Evolutionary conservation across 257 asterid species (phyloP).

Genomic region (Solanum sitiens): DNA sequence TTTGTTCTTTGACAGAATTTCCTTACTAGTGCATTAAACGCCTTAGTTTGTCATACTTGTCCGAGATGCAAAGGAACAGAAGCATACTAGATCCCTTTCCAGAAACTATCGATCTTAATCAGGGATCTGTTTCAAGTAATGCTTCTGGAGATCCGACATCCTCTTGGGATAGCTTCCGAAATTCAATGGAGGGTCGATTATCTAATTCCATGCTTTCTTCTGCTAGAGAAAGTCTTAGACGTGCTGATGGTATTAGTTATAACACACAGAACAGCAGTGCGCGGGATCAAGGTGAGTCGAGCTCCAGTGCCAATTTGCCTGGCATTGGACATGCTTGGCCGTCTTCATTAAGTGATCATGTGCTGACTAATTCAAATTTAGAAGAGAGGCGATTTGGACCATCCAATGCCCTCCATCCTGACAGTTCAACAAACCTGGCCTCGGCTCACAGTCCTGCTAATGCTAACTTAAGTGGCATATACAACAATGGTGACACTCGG

Average conservation of each 20-base stretch:
- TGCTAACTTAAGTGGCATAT: conserved; percentile 17
- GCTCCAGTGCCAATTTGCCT: conserved; percentile 45
- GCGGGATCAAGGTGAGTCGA: conserved; percentile 74
- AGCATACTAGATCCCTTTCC: conserved; percentile 57
- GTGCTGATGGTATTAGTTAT: conserved; percentile 15
- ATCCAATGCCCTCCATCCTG: conserved; percentile 6
- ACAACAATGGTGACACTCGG: conserved; percentile 13
- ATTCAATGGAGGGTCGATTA: conserved; percentile 53
- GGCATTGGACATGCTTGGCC: conserved; percentile 43
- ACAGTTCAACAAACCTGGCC: conserved; percentile 9
- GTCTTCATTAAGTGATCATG: conserved; percentile 25
- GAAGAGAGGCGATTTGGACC: conserved; percentile 50
- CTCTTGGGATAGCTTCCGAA: conserved; percentile 37
- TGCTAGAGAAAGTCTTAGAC: conserved; percentile 17
- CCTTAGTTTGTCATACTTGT: background rate
- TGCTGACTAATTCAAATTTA: conserved; percentile 25
- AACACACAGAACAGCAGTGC: conserved; percentile 28
- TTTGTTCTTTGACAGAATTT: background rate
- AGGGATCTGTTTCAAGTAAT: conserved; percentile 47
- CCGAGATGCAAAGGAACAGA: conserved; percentile 57
- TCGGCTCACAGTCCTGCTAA: conserved; percentile 18
- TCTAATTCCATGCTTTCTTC: conserved; percentile 36
- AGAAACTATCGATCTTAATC: conserved; percentile 67
- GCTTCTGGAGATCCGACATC: conserved; percentile 36
- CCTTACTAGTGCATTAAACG: background rate